phyloP scores from a whole-genome alignment of 176 grass and related monocot species.

The Pharus latifolius region DNA sequence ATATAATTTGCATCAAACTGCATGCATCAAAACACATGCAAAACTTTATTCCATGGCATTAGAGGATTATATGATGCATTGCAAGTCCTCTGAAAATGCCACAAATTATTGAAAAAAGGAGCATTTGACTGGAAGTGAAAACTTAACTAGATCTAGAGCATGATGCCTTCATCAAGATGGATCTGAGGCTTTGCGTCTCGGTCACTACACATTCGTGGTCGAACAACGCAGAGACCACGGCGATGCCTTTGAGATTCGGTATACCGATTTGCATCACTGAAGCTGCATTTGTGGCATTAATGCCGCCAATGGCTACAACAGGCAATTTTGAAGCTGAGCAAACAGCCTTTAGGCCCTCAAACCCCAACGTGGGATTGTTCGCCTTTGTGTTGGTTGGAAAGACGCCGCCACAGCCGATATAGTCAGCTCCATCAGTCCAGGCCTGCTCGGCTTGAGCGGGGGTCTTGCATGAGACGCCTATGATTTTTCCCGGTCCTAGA shows the following conservation, averaged over 20 bases:
- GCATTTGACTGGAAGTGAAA: no score
- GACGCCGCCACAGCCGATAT: conserved; percentile 73
- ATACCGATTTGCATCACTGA: conserved; percentile 53
- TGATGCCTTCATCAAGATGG: conserved; percentile 18
- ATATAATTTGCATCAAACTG: no score
- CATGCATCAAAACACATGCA: no score
- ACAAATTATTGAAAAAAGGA: no score
- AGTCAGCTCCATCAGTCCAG: conserved; percentile 70
- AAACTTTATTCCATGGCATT: no score
- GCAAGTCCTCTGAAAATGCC: no score
- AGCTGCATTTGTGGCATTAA: conserved; percentile 44
- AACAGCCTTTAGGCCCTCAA: conserved; percentile 59
- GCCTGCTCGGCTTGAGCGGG: conserved; percentile 52
- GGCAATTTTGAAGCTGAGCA: conserved; percentile 64
- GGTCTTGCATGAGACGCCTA: conserved; percentile 87
- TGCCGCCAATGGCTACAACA: conserved; percentile 80
- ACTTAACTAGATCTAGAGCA: conserved; percentile 17
- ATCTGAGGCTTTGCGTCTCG: conserved; percentile 55
- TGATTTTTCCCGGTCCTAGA: conserved; percentile 68
- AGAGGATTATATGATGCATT: no score
- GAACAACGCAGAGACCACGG: conserved; percentile 76
- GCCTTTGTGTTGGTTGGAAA: conserved; percentile 70
- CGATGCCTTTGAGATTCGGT: conserved; percentile 68
- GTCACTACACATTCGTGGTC: conserved; percentile 41
- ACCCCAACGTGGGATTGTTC: conserved; percentile 62